phyloP scores from a whole-genome alignment of 176 grass and related monocot species.

The Aechmea fasciata region DNA sequence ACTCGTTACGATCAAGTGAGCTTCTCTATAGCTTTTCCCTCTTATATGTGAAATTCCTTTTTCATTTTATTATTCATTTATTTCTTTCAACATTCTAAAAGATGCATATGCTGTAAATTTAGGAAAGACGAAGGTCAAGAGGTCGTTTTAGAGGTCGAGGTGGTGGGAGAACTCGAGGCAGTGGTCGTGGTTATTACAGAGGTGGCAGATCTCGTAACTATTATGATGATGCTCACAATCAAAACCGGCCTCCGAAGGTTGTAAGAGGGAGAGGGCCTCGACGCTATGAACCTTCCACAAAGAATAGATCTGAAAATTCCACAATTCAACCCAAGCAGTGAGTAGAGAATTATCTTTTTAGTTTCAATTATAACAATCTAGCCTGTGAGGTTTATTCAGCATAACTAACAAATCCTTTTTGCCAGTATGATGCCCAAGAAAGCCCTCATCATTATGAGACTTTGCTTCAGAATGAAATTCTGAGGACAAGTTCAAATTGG shows the following conservation, averaged over 20 bases:
- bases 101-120: background rate
- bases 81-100: constrained; percentile 5
- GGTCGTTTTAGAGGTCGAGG: constrained; percentile 47
- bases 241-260: constrained; percentile 20
- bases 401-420: too few relatives aligned
- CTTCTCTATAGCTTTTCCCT: background rate
- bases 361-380: too few relatives aligned
- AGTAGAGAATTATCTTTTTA: constrained; percentile 25
- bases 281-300: constrained; percentile 51
- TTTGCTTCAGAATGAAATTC: too few relatives aligned
- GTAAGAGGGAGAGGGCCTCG: constrained; percentile 65
- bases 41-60: constrained; percentile 9
- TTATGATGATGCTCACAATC: constrained; percentile 42
- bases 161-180: constrained; percentile 35
- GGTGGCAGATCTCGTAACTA: constrained; percentile 27
- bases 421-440: too few relatives aligned
- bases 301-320: constrained; percentile 31
- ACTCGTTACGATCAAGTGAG: constrained; percentile 10
- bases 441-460: too few relatives aligned
- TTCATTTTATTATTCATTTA: constrained; percentile 10
- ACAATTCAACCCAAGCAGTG: constrained; percentile 52
- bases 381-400: too few relatives aligned
- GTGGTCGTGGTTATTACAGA: constrained; percentile 37
- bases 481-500: too few relatives aligned
- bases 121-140: constrained; percentile 35